Evolutionary conservation across 352 stramenopile genomes (phyloP), one percentile per base, ranked within the genome.

Genomic region (Pythium diclinum): DNA sequence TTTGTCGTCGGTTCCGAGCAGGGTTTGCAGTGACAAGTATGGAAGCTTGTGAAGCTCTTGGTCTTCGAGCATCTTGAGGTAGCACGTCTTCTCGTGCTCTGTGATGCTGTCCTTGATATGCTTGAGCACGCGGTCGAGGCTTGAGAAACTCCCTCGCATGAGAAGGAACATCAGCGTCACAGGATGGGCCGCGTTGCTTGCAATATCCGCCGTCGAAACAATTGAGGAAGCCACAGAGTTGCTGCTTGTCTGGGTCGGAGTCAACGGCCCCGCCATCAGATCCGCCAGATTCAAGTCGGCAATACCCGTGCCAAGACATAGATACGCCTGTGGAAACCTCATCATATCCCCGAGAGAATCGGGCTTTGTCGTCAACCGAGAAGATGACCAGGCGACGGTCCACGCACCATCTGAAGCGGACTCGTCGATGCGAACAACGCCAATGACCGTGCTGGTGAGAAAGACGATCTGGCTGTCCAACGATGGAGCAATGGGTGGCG

Each of bases 1-100:
- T 51, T 64, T 64, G 28, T 61, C 56, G 19, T 59, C 53, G 9
- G 25, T 25, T 1, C 59, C 65, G 36, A 92, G 67, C 6, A 95
- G 47, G 16, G 74, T 67, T 19, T 63, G 67, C n/a, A 92, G 67
- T n/a, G 71, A 66, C 16, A 92, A 33, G 32, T 87, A 75, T 7
- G 85, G 78, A 34, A 92, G 67, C 16, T 55, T 74, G 53, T 52
- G 70, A 28, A 92, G 54, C n/a, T 72, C 60, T 14, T 74, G 67
- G 38, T 85, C 74, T 16, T 91, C 73, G 13, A 74, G 59, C 87
- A 94, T 94, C 49, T 77, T 78, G 25, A 94, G 32, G 65, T 92
- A 95, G 44, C 83, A 92, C 13, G 67, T 75, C 71, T 92, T 83
- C 61, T 94, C 79, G 48, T 94, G 81, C 40, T 82, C 73, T 17